phyloP scores from a whole-genome alignment of 331 rosid genomes.

The Quercus tomentella region DNA sequence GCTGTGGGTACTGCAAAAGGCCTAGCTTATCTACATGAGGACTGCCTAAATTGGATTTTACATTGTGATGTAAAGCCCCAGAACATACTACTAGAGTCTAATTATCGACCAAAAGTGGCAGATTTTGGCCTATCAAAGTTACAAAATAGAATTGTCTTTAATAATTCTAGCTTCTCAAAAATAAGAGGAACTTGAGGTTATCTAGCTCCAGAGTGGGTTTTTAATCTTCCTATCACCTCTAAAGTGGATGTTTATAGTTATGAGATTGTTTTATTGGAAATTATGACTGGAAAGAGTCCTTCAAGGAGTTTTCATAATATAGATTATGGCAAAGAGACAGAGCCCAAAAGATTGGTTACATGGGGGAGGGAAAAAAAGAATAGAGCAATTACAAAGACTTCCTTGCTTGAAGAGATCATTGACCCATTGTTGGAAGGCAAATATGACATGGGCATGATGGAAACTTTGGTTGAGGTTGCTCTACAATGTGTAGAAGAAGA shows the following conservation, averaged over 20 bases:
- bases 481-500: conserved; percentile 16
- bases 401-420: not conserved
- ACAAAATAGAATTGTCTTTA: not conserved
- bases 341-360: no score
- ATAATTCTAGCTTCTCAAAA: conserved; percentile 9
- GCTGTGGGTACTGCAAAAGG: conserved; percentile 24
- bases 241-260: conserved; percentile 36
- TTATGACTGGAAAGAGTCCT: not conserved
- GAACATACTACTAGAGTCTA: conserved; percentile 22
- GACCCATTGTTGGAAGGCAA: not conserved
- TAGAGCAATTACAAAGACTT: not conserved
- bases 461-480: conserved; percentile 10
- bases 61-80: conserved; percentile 37
- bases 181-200: conserved; percentile 35
- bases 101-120: conserved; percentile 24
- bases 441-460: not conserved
- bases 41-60: conserved; percentile 34
- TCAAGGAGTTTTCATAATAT: not conserved
- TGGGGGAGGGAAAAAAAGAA: no score
- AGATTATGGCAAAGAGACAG: no score
- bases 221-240: conserved; percentile 14
- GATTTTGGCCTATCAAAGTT: conserved; percentile 35
- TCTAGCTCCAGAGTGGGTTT: conserved; percentile 32
- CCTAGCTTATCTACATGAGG: conserved; percentile 36
- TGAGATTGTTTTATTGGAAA: conserved; percentile 29